These are phyloP conservation scores for Fusarium continuum DNA, from an alignment of 2,329 filamentous ascomycete species.

Conservation along the genomic window DNA sequence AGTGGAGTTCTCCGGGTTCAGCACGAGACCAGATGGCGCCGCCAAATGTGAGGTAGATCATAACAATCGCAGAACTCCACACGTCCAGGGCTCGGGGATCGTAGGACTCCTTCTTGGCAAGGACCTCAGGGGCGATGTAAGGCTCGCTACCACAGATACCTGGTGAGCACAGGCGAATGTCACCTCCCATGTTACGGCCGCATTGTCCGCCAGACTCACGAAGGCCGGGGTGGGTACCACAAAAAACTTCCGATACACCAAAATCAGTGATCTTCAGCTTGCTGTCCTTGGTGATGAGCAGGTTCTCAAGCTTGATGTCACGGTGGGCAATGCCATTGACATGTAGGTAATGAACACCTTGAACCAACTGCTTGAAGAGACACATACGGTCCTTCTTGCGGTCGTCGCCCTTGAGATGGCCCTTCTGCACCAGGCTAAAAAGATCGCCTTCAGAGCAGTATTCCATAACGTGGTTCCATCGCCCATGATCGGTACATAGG, in stretches of 20 bases:
- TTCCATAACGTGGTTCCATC: conserved; percentile 95
- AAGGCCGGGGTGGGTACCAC: conserved; percentile 80
- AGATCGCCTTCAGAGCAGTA: conserved; percentile 86
- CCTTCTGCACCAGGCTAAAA: conserved; percentile 76
- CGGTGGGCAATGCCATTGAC: conserved; percentile 86
- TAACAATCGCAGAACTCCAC: conserved; percentile 86
- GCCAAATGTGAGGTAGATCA: conserved; percentile 77
- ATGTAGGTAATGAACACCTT: conserved; percentile 85
- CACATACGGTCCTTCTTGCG: conserved; percentile 77
- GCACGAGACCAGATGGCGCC: conserved; percentile 80
- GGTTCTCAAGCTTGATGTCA: conserved; percentile 90
- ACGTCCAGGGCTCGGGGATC: conserved; percentile 85
- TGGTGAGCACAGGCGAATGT: conserved; percentile 75
- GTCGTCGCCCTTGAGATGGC: conserved; percentile 71
- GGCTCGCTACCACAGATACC: conserved; percentile 87
- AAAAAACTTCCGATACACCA: conserved; percentile 87
- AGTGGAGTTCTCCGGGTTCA: conserved; percentile 64
- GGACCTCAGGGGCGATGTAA: conserved; percentile 87
- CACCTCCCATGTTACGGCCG: conserved; percentile 74
- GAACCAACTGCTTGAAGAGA: conserved; percentile 88
- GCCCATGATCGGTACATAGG: conserved; percentile 76
- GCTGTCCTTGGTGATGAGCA: conserved; percentile 80
- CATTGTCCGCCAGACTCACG: conserved; percentile 77
- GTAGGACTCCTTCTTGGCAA: conserved; percentile 70
- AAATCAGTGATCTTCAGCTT: conserved; percentile 93